Percentiles rank a stretch among this genome's conserved stretches.
Evolutionary conservation across 192 early-diverging fungal species (phyloP).

Genomic region (Thamnidium elegans): DNA sequence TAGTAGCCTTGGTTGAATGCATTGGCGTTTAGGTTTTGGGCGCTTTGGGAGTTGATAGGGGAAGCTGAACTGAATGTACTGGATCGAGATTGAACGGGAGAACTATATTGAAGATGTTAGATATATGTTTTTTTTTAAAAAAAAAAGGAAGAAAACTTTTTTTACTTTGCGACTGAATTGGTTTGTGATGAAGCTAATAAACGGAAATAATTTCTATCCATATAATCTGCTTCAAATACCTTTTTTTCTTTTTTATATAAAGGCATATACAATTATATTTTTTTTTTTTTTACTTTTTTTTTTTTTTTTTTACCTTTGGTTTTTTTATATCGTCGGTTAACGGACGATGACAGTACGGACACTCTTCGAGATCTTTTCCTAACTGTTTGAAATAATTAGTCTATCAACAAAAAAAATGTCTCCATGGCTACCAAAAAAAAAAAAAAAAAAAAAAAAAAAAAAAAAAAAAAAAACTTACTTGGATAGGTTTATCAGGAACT

Average conservation of each 20-base stretch:
- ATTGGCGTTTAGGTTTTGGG: constrained; percentile 49
- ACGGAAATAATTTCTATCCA: constrained; percentile 61
- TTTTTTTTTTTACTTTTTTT: not conserved
- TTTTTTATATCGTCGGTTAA: too few species aligned
- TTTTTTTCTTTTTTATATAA: not conserved
- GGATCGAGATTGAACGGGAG: constrained; percentile 1
- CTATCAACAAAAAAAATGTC: too few species aligned
- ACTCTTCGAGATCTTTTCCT: not conserved
- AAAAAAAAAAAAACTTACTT: not conserved
- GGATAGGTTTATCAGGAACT: not conserved
- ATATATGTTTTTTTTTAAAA: not conserved
- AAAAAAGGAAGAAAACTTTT: not conserved
- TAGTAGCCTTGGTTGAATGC: constrained; percentile 97
- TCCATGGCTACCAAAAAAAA: too few species aligned
- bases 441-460: not conserved
- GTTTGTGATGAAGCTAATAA: constrained; percentile 42
- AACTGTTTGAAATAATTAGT: not conserved
- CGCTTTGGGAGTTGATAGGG: constrained; percentile 8
- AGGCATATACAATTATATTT: not conserved
- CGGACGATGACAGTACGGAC: constrained; percentile 7
- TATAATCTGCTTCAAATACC: constrained; percentile 20
- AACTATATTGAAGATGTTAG: too few species aligned
- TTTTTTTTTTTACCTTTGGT: not conserved
- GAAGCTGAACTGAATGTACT: constrained; percentile 1
- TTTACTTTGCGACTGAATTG: not conserved